A percentile compares a stretch with the other conserved stretches of the same genome.
These are phyloP conservation scores for Trichaptum fuscoviolaceum DNA, from an alignment of 768 basidiomycete genomes.

Conservation along the genomic window DNA sequence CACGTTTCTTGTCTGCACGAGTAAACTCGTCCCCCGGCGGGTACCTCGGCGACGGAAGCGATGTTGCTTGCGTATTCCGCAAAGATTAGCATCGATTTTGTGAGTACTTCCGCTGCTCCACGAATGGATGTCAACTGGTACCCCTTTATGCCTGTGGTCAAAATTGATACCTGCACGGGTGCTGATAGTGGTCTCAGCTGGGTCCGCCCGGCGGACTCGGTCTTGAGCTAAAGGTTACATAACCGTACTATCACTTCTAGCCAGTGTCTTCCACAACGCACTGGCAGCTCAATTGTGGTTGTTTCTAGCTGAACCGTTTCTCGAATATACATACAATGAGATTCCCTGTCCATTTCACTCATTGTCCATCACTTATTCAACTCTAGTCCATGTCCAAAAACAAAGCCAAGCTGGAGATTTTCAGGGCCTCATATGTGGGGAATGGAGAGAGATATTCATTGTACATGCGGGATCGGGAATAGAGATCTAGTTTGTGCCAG, in stretches of 20 bases:
- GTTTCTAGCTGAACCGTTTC: background rate
- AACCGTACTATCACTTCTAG: background rate
- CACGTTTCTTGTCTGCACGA: constrained; percentile 41
- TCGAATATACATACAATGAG: background rate
- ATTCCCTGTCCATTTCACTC: background rate
- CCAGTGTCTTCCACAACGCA: background rate
- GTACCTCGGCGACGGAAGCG: background rate
- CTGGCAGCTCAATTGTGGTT: background rate
- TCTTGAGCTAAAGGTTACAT: background rate
- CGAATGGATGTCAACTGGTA: background rate
- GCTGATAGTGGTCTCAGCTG: background rate
- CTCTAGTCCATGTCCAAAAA: background rate
- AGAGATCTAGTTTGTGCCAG: background rate
- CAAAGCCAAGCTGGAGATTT: background rate
- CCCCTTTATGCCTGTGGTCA: background rate
- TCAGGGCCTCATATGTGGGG: background rate
- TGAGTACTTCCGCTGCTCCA: background rate
- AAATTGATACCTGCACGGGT: background rate
- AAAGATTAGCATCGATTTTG: constrained; percentile 1
- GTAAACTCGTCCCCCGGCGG: constrained; percentile 10
- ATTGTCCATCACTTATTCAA: background rate
- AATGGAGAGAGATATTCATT: background rate
- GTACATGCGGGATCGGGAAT: background rate
- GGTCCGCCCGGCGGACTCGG: background rate
- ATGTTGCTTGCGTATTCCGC: background rate